Conservation (phyloP, 768 basidiomycete species). For the Tricholoma hemisulphureum region DNA sequence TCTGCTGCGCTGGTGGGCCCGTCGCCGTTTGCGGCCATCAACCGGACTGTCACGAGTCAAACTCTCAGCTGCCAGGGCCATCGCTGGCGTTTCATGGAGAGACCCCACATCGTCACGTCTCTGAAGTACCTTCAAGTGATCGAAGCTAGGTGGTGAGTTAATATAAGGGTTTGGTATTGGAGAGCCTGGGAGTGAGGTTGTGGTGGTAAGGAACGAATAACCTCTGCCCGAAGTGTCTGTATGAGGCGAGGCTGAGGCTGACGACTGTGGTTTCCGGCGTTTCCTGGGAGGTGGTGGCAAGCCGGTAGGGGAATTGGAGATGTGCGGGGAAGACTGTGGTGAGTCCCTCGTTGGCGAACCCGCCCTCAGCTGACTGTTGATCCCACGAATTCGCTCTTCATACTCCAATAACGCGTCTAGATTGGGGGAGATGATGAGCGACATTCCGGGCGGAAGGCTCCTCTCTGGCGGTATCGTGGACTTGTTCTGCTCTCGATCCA, state of each 20-base stretch:
- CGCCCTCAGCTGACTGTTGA: not conserved
- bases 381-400: slow-evolving; percentile 46
- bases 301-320: slow-evolving; percentile 39
- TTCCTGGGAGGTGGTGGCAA: slow-evolving; percentile 50
- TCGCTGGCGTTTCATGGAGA: not conserved
- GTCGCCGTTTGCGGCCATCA: slow-evolving; percentile 8
- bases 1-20: slow-evolving; percentile 2
- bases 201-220: not conserved
- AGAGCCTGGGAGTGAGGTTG: not conserved
- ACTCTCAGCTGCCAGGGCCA: not conserved
- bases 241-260: slow-evolving; percentile 14
- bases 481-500: not conserved
- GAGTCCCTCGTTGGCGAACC: slow-evolving; percentile 1
- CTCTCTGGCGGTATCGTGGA: not conserved
- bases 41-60: slow-evolving; percentile 12
- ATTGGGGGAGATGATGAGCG: slow-evolving; percentile 55
- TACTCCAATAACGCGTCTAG: slow-evolving; percentile 60
- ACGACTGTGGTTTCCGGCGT: slow-evolving; percentile 15
- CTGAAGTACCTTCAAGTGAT: slow-evolving; percentile 25
- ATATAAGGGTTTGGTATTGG: slow-evolving; percentile 41
- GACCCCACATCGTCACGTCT: slow-evolving; percentile 6
- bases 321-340: slow-evolving; percentile 3
- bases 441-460: slow-evolving; percentile 16
- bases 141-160: slow-evolving; percentile 42
- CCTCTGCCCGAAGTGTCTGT: slow-evolving; percentile 9